Evolutionary conservation across 1,284 basidiomycete genomes (phyloP).

Genomic region (Apiotrichum gamsii): DNA sequence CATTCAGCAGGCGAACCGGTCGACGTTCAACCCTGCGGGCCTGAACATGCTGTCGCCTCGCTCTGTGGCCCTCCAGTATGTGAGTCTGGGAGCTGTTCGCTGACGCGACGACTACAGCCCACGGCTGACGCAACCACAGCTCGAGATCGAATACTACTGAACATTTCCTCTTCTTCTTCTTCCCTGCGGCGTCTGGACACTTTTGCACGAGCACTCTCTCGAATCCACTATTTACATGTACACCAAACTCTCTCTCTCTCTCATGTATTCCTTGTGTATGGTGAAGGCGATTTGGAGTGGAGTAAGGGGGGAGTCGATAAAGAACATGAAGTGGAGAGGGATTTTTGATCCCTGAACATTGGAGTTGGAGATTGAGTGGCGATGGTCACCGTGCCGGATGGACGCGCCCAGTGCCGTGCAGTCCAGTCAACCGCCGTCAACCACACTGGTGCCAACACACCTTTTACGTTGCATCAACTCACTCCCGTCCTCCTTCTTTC

Average conservation of each 20-base stretch:
- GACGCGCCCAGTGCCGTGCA: background rate
- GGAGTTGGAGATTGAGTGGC: background rate
- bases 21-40: constrained; percentile 48
- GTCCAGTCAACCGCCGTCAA: background rate
- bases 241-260: too few relatives aligned
- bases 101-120: background rate
- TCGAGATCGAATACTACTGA: constrained; percentile 1
- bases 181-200: too few relatives aligned
- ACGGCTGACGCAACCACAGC: background rate
- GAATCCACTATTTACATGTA: too few relatives aligned
- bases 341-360: too few relatives aligned
- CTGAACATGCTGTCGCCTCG: constrained; percentile 50
- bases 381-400: background rate
- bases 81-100: constrained; percentile 39
- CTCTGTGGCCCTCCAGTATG: constrained; percentile 50
- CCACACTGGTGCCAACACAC: background rate
- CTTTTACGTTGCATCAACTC: background rate
- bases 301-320: too few relatives aligned
- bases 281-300: too few relatives aligned
- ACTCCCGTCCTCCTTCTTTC: background rate
- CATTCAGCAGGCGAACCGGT: constrained; percentile 44
- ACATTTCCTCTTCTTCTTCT: too few relatives aligned
- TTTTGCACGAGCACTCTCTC: too few relatives aligned
- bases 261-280: too few relatives aligned
- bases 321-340: too few relatives aligned